Percentiles rank a stretch among this genome's conserved stretches.
Evolutionary conservation across 1,284 basidiomycete species (phyloP).

Genomic region (Leccinum angustisporum): DNA sequence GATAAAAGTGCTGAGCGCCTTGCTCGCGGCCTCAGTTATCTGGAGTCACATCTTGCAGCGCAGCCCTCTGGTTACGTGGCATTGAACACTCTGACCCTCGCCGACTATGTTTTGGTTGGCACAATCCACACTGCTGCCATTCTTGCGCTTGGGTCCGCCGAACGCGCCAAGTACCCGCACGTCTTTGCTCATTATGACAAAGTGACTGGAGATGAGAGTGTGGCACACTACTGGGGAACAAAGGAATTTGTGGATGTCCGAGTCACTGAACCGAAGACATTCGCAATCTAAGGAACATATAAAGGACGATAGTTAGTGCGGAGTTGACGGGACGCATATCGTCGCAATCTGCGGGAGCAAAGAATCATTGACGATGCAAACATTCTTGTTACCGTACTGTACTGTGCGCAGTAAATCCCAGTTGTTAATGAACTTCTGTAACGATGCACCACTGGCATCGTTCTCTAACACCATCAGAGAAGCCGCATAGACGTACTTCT

Average conservation of each 20-base stretch:
- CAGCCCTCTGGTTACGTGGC: conserved; percentile 45
- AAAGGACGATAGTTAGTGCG: neutral
- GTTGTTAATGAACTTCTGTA: neutral
- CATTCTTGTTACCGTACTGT: neutral
- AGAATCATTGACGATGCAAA: neutral
- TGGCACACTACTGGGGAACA: conserved; percentile 32
- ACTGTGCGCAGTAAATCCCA: neutral
- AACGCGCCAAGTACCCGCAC: conserved; percentile 46
- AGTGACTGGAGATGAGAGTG: conserved; percentile 48
- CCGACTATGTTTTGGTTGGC: conserved; percentile 54
- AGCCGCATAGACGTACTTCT: neutral
- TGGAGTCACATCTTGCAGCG: conserved; percentile 53
- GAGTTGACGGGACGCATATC: neutral
- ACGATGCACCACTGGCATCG: neutral
- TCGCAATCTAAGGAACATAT: neutral
- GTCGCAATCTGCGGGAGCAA: neutral
- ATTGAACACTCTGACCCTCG: conserved; percentile 58
- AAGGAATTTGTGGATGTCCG: conserved; percentile 15
- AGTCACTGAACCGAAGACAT: conserved; percentile 8
- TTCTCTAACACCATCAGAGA: neutral
- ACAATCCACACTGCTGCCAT: conserved; percentile 31
- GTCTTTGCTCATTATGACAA: conserved; percentile 49
- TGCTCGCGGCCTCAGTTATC: conserved; percentile 31
- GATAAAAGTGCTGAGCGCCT: conserved; percentile 17
- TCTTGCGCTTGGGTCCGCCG: conserved; percentile 39